Conservation (phyloP, 768 basidiomycete species). For the Collybiopsis confluens region DNA sequence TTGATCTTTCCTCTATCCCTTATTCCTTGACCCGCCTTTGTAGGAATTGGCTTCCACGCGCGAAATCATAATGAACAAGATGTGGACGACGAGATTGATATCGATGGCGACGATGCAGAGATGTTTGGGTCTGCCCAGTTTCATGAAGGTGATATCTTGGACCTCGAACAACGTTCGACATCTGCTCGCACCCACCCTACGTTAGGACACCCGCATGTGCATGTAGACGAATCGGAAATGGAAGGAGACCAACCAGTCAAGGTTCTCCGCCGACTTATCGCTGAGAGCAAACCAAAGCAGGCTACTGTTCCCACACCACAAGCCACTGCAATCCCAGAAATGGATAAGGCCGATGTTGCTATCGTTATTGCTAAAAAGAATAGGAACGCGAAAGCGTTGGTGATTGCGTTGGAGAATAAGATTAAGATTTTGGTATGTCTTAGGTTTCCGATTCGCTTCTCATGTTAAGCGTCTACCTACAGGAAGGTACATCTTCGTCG, state of each 20-base stretch:
- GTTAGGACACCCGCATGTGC: slow-evolving; percentile 3
- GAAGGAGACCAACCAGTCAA: slow-evolving; percentile 27
- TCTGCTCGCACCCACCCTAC: slow-evolving; percentile 1
- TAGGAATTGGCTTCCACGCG: slow-evolving; percentile 71
- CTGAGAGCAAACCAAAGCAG: slow-evolving; percentile 39
- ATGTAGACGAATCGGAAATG: slow-evolving; percentile 28
- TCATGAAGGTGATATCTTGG: slow-evolving; percentile 66
- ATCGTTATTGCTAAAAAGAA: slow-evolving; percentile 45
- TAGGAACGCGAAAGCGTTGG: slow-evolving; percentile 43
- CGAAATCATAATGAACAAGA: slow-evolving; percentile 55
- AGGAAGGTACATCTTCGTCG: slow-evolving; percentile 24
- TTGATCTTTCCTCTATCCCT: slow-evolving; percentile 23
- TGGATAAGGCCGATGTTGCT: slow-evolving; percentile 43
- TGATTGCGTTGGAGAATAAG: slow-evolving; percentile 59
- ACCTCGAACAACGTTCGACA: slow-evolving; percentile 18
- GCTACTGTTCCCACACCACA: slow-evolving; percentile 22
- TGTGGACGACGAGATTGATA: slow-evolving; percentile 75
- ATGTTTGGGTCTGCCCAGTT: slow-evolving; percentile 72
- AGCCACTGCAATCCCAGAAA: slow-evolving; percentile 36
- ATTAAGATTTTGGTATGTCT: slow-evolving; percentile 49
- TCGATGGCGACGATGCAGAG: slow-evolving; percentile 72
- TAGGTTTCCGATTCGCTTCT: slow-evolving; percentile 6
- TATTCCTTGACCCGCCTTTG: neutral
- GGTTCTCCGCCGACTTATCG: slow-evolving; percentile 50
- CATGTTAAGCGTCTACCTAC: neutral